Evolutionary conservation across 2,329 filamentous ascomycete genomes (phyloP).

Genomic region (Metarhizium brunneum): DNA sequence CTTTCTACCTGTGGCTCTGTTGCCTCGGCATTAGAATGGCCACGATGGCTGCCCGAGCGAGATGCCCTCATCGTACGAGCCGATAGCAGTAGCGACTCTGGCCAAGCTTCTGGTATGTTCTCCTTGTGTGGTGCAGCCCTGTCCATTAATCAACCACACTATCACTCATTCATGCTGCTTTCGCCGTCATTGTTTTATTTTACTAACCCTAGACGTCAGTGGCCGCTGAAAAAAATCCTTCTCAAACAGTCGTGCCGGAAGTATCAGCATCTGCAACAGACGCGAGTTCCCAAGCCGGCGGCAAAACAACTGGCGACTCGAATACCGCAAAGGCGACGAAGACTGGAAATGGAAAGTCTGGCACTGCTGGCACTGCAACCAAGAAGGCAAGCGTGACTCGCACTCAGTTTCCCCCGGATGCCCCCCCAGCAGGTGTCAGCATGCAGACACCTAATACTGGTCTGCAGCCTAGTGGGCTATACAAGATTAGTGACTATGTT

Average conservation of each 20-base stretch:
- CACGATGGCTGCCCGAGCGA: slow-evolving; percentile 43
- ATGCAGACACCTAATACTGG: slow-evolving; percentile 43
- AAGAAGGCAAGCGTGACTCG: slow-evolving; percentile 20
- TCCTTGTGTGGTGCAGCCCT: background rate
- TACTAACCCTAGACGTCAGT: background rate
- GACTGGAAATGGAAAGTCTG: slow-evolving; percentile 7
- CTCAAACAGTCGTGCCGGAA: background rate
- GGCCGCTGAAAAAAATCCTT: background rate
- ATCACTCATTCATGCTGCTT: background rate
- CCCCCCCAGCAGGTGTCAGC: slow-evolving; percentile 40
- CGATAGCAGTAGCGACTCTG: slow-evolving; percentile 20
- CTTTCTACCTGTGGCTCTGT: slow-evolving; percentile 40
- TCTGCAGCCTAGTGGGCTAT: slow-evolving; percentile 37
- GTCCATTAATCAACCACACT: too few relatives aligned
- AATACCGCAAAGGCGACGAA: slow-evolving; percentile 28
- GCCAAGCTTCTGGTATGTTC: slow-evolving; percentile 8
- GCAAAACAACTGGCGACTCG: slow-evolving; percentile 25
- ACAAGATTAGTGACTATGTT: slow-evolving; percentile 50
- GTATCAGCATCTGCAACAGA: slow-evolving; percentile 1
- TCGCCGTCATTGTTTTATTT: background rate
- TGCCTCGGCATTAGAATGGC: slow-evolving; percentile 46
- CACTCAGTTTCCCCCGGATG: slow-evolving; percentile 34
- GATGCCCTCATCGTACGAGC: slow-evolving; percentile 44
- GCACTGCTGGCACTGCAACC: slow-evolving; percentile 10
- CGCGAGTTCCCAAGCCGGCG: slow-evolving; percentile 7